A percentile compares a stretch with the other conserved stretches of the same genome.
Conservation (phyloP, 257 asterid genomes). For the Nicotiana undulata region DNA sequence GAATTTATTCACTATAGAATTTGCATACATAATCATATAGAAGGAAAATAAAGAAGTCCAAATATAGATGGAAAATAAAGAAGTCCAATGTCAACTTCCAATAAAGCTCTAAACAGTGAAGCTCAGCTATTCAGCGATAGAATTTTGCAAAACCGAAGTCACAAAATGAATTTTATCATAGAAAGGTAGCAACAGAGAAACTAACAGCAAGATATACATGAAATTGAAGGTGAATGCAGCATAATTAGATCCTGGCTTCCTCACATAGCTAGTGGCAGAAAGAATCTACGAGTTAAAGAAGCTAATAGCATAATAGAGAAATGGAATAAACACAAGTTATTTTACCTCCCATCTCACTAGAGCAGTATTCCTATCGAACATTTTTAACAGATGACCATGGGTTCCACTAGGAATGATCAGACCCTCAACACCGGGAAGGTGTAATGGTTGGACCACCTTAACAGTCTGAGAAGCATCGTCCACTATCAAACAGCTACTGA, state of each 20-base stretch:
- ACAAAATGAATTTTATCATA: neutral
- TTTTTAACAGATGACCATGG: conserved; percentile 72
- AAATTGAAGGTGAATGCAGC: neutral
- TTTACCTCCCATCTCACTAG: conserved; percentile 96
- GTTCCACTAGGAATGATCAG: conserved; percentile 69
- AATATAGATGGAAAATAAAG: neutral
- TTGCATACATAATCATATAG: neutral
- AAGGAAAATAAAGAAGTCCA: neutral
- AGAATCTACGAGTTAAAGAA: neutral
- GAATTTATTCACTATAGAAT: neutral
- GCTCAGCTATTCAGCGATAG: neutral
- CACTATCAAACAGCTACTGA: conserved; percentile 38
- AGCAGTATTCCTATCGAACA: conserved; percentile 53
- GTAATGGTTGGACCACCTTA: conserved; percentile 41
- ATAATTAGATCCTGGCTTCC: neutral
- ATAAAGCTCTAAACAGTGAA: neutral
- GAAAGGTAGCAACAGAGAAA: neutral
- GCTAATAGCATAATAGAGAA: neutral
- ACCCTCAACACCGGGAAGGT: conserved; percentile 69
- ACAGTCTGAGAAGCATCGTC: conserved; percentile 49
- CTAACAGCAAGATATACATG: neutral
- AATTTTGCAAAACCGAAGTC: neutral
- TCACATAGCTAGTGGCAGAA: neutral
- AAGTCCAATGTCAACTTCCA: neutral
- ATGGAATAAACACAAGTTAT: neutral